phyloP scores from a whole-genome alignment of 805 yeast genomes.

The Lachancea sp. region DNA sequence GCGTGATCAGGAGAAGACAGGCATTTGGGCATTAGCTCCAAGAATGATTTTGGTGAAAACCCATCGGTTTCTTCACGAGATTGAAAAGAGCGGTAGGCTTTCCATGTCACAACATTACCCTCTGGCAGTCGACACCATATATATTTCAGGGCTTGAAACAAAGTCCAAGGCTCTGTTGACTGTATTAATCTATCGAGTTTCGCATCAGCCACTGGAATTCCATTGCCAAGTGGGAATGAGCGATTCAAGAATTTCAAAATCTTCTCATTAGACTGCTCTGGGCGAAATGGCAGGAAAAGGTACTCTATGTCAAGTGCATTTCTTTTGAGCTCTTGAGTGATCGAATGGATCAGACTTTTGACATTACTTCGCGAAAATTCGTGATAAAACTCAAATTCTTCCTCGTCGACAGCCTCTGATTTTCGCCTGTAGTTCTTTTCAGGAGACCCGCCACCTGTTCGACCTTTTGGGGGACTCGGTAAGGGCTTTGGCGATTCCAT shows the following conservation, averaged over 20 bases:
- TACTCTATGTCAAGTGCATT: slow-evolving; percentile 70
- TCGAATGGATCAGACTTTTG: slow-evolving; percentile 57
- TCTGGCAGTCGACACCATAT: slow-evolving; percentile 83
- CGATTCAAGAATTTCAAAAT: slow-evolving; percentile 50
- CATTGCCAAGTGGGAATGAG: slow-evolving; percentile 53
- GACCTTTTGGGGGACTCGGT: slow-evolving; percentile 9
- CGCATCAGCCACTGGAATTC: slow-evolving; percentile 40
- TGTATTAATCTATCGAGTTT: slow-evolving; percentile 38
- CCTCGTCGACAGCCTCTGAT: slow-evolving; percentile 12
- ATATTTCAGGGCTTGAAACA: slow-evolving; percentile 70
- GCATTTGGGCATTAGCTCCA: slow-evolving; percentile 79
- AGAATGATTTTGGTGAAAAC: slow-evolving; percentile 66
- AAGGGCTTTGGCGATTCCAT: slow-evolving; percentile 12
- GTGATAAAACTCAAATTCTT: slow-evolving; percentile 34
- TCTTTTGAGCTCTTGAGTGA: slow-evolving; percentile 66
- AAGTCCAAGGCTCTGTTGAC: slow-evolving; percentile 58
- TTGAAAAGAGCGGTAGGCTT: slow-evolving; percentile 65
- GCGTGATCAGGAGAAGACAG: slow-evolving; percentile 82
- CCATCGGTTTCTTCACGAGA: slow-evolving; percentile 56
- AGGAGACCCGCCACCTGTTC: not conserved
- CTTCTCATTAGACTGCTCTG: slow-evolving; percentile 55
- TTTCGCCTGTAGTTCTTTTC: not conserved
- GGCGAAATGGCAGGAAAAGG: slow-evolving; percentile 69
- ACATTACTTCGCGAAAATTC: slow-evolving; percentile 60
- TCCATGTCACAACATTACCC: slow-evolving; percentile 80